A percentile compares a stretch with the other conserved stretches of the same genome.
These are phyloP conservation scores for Asterophora parasitica DNA, from an alignment of 768 basidiomycete species.

Conservation along the genomic window DNA sequence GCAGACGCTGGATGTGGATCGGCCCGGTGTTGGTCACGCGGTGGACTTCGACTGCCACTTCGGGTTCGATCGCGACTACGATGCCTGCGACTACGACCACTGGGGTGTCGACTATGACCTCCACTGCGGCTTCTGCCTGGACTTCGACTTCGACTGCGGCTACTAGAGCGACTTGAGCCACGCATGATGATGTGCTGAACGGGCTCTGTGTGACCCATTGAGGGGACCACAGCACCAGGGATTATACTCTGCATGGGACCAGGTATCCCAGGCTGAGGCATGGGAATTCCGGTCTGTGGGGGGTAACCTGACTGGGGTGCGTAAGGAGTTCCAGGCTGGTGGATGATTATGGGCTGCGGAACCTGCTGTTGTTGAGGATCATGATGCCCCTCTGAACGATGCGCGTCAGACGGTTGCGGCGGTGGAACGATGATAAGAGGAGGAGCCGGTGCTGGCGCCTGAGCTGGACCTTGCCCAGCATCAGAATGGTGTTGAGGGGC, in stretches of 20 bases:
- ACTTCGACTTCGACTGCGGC: not conserved
- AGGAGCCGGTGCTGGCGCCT: not conserved
- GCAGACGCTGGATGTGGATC: not conserved
- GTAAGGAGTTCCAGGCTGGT: not conserved
- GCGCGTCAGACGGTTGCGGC: not conserved
- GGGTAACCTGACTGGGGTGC: not conserved
- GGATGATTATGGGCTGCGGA: conserved; percentile 10
- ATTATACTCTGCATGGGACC: not conserved
- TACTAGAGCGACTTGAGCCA: too few relatives aligned
- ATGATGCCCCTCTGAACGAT: not conserved
- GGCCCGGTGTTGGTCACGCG: not conserved
- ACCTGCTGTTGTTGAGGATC: not conserved
- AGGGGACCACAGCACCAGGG: not conserved
- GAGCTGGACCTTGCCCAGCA: not conserved
- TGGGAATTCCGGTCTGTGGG: not conserved
- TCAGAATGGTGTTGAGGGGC: conserved; percentile 10
- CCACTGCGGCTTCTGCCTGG: not conserved
- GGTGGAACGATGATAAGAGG: conserved; percentile 6
- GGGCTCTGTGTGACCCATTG: not conserved
- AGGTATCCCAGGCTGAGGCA: not conserved
- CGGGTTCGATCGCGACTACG: not conserved
- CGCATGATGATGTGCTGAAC: not conserved
- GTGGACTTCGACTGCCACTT: not conserved
- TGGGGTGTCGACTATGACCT: not conserved
- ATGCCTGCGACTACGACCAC: not conserved